A percentile compares a stretch with the other conserved stretches of the same genome.
phyloP scores from a whole-genome alignment of 257 asterid genomes.

The Gentiana macrophylla region DNA sequence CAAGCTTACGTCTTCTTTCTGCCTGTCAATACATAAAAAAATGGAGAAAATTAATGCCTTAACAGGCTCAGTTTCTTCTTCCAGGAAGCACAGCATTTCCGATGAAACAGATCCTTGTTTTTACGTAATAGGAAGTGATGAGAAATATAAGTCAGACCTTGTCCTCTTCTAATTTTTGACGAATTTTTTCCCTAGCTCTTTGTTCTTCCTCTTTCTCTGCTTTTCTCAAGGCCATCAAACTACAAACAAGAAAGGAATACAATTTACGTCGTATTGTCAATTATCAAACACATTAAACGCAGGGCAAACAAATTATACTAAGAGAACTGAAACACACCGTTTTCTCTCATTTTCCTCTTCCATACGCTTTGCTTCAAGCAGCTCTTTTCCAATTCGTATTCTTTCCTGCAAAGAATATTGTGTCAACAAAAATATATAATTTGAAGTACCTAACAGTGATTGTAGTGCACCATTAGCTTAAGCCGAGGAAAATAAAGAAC shows the following conservation, averaged over 20 bases:
- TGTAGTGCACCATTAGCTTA: neutral
- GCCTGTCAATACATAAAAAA: constrained; percentile 48
- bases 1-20: constrained; percentile 94
- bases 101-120: too few species aligned
- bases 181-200: constrained; percentile 89
- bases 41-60: constrained; percentile 2
- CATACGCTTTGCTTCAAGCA: constrained; percentile 91
- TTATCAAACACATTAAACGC: neutral
- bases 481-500: constrained; percentile 2
- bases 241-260: constrained; percentile 19
- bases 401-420: constrained; percentile 57
- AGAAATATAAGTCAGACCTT: constrained; percentile 44
- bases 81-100: neutral
- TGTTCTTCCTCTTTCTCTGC: constrained; percentile 95
- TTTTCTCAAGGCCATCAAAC: constrained; percentile 79
- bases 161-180: constrained; percentile 93
- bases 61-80: too few species aligned
- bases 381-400: constrained; percentile 72
- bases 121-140: neutral
- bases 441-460: neutral
- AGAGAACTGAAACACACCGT: constrained; percentile 46
- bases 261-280: constrained; percentile 13
- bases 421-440: constrained; percentile 8
- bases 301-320: constrained; percentile 3
- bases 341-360: constrained; percentile 99